Base-by-base conservation (phyloP, 75 land plant genomes). In the Pinus tabuliformis region DNA sequence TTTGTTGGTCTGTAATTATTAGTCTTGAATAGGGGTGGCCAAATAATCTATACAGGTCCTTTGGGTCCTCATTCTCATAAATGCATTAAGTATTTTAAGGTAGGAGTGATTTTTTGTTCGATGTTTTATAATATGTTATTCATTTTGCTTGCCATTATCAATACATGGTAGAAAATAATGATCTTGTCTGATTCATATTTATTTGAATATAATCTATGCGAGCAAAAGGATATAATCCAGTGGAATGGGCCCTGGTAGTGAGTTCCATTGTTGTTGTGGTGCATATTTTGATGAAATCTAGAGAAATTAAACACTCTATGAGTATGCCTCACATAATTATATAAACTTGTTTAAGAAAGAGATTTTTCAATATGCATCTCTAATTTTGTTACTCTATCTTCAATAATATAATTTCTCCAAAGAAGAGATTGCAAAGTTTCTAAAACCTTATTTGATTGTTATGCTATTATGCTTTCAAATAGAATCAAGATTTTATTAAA, bases 191-290 rank as follows among this genome's bases (percentile, higher is more conserved):
- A 45, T 20, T 68, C 49, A 26, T 73, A 1, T 79, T 22, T 62
- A 16, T 28, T 78, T 57, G 70, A 54, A 26, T 26, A 20, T 74
- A 89, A 89, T 79, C 57, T 33, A 70, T 91, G 26, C 57, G 75
- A 3, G 91, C 90, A 66, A 86, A 86, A 70, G 89, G 91, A 28
- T 84, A 84, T 62, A 90, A 90, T 76, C 93, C 95, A 5, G 90
- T 89, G 22, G 83, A 92, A 33, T 90, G 91, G 94, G 88, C 86
- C 90, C 28, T 92, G 71, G 95, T 88, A 59, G 82, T 92, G 42
- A 82, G 83, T 15, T 39, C 85, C 21, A 5, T 68, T 20, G 57
- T 82, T 26, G 26, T 26, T 26, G 26, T 0, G 26, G 26, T 26
- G 26, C 0, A 26, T 26, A 26, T 26, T 26, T 26, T 26, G 0